phyloP scores from a whole-genome alignment of 2,329 filamentous ascomycete species.

The Domatiomyces catenatus region DNA sequence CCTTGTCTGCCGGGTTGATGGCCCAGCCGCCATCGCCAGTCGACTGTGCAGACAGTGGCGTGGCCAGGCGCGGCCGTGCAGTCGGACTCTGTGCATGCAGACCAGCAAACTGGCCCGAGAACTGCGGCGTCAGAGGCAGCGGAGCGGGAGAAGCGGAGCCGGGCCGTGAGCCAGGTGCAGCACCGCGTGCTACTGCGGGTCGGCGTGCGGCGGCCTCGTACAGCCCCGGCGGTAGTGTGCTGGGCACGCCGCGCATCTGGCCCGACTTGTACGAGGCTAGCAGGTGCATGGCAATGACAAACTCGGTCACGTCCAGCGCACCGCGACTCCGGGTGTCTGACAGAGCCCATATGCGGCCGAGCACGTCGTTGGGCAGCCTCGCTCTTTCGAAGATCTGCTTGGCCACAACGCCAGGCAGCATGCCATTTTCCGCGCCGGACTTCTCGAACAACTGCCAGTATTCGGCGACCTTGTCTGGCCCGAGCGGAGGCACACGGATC shows the following conservation, averaged over 20 bases:
- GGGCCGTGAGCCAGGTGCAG: conserved; percentile 38
- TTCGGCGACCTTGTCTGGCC: conserved; percentile 74
- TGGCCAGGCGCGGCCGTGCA: conserved; percentile 37
- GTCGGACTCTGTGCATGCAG: conserved; percentile 44
- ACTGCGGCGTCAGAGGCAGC: conserved; percentile 38
- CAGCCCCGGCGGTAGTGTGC: conserved; percentile 63
- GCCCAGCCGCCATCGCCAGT: conserved; percentile 59
- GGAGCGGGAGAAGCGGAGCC: conserved; percentile 59
- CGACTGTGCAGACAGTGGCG: conserved; percentile 37
- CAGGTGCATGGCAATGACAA: conserved; percentile 96
- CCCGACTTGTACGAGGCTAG: conserved; percentile 82
- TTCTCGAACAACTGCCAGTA: conserved; percentile 85
- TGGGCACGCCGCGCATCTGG: conserved; percentile 62
- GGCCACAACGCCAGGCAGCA: conserved; percentile 59
- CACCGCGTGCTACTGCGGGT: conserved; percentile 34
- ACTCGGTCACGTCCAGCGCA: conserved; percentile 72
- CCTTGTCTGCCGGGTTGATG: conserved; percentile 68
- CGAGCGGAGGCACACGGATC: conserved; percentile 75
- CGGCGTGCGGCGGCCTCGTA: conserved; percentile 79
- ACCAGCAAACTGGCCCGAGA: conserved; percentile 31
- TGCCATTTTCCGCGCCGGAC: conserved; percentile 59
- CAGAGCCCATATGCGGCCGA: conserved; percentile 92
- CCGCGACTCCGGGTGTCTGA: conserved; percentile 89
- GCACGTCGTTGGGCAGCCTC: conserved; percentile 69
- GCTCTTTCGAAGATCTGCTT: conserved; percentile 94